Percentiles rank a stretch among this genome's conserved stretches.
phyloP scores from a whole-genome alignment of 192 early-diverging fungal genomes.

The Linnemannia schmuckeri region DNA sequence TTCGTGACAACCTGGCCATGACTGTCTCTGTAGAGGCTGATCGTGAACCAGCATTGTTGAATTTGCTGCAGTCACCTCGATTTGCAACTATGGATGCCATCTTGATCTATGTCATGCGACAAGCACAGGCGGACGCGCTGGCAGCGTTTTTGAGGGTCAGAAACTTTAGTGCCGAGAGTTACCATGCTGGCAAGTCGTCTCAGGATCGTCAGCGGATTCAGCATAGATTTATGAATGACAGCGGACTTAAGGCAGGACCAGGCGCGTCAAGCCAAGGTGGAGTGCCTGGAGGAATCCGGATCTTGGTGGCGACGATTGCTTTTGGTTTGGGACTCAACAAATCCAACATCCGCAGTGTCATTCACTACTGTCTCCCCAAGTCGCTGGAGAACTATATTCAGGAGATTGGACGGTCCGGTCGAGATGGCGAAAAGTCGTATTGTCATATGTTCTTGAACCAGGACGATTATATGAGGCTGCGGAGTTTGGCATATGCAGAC shows the following conservation, averaged over 20 bases:
- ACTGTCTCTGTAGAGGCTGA: constrained; percentile 63
- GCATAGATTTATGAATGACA: constrained; percentile 69
- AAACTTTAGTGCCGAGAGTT: constrained; percentile 77
- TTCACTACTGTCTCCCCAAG: constrained; percentile 79
- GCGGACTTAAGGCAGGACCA: constrained; percentile 21
- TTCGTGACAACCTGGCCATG: constrained; percentile 75
- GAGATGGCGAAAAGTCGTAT: constrained; percentile 65
- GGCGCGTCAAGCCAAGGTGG: constrained; percentile 8
- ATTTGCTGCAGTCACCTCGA: constrained; percentile 62
- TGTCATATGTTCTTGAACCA: constrained; percentile 67
- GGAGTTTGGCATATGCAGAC: constrained; percentile 62
- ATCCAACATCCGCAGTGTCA: constrained; percentile 76
- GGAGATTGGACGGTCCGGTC: constrained; percentile 78
- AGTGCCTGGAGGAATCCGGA: constrained; percentile 60
- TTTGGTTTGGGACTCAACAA: constrained; percentile 86
- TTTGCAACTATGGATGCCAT: constrained; percentile 70
- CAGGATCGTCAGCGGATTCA: constrained; percentile 75
- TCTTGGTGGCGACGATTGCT: constrained; percentile 81
- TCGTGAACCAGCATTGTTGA: constrained; percentile 69
- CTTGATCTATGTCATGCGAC: constrained; percentile 76
- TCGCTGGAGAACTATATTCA: constrained; percentile 84
- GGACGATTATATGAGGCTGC: constrained; percentile 56
- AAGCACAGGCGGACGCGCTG: constrained; percentile 76
- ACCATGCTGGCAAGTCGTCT: constrained; percentile 80
- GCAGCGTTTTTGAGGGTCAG: constrained; percentile 76